Evolutionary conservation across 2,329 filamentous ascomycete genomes (phyloP).

Genomic region (Trichophyton mentagrophytes): DNA sequence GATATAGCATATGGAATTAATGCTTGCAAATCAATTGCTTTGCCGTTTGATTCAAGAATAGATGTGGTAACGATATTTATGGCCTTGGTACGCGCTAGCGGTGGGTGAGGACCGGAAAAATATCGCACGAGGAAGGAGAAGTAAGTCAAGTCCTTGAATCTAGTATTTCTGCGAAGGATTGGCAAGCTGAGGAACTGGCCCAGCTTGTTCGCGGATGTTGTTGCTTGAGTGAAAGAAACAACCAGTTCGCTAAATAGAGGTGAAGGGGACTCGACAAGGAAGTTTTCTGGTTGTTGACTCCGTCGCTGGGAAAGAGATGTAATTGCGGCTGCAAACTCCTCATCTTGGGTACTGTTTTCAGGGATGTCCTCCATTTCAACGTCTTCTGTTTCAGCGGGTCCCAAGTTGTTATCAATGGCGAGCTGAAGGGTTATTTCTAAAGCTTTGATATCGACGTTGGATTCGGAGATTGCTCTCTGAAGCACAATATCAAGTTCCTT

Average conservation of each 20-base stretch:
- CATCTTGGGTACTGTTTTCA: constrained; percentile 18
- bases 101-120: constrained; percentile 60
- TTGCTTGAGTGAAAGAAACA: constrained; percentile 26
- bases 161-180: constrained; percentile 28
- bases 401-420: constrained; percentile 47
- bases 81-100: constrained; percentile 55
- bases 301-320: constrained; percentile 21
- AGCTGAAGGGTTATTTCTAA: constrained; percentile 64
- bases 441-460: constrained; percentile 58
- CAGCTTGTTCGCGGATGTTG: constrained; percentile 21
- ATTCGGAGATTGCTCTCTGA: constrained; percentile 51
- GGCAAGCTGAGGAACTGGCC: constrained; percentile 27
- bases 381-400: constrained; percentile 42
- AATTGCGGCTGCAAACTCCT: constrained; percentile 23
- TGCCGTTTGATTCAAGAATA: constrained; percentile 39
- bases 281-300: constrained; percentile 23
- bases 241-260: constrained; percentile 28
- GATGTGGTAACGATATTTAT: constrained; percentile 50
- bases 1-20: constrained; percentile 69
- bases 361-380: constrained; percentile 37
- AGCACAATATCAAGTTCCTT: constrained; percentile 51
- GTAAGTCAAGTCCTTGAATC: constrained; percentile 51
- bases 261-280: constrained; percentile 24
- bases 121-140: constrained; percentile 63
- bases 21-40: constrained; percentile 55